Evolutionary conservation across 2,329 filamentous ascomycete genomes (phyloP), one percentile per base, ranked within the genome.

Genomic region (Xylaria digitata): DNA sequence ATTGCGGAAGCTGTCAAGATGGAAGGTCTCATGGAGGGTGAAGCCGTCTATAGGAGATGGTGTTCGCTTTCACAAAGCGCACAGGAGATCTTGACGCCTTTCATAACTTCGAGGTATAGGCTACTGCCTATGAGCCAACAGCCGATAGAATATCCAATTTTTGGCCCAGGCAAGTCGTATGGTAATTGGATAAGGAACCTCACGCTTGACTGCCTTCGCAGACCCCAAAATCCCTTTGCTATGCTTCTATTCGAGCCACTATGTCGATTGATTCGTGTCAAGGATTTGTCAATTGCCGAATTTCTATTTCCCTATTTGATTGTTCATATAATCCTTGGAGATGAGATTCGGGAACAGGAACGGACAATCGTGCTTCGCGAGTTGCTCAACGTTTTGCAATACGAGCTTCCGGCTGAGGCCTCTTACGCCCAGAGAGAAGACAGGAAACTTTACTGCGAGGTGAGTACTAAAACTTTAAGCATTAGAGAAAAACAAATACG

Each of bases 221-320:
- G 90, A 75, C 90, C 89, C 0, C 92, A 92, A 72, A 93, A 90
- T 40, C 82, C 86, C 9, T 93, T 93, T 78, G 89, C 92, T 1
- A 84, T 88, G 60, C 86, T 92, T 70, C 86, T 98, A 13, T 98
- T 97, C 74, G 88, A 90, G 48, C 90, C 95, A 21, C 84, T 97
- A 45, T 90, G 90, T 59, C 90, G 94, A 48, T 89, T 97, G 21
- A 92, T 98, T 67, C 89, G 90, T 65, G 91, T 93, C 37, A 93
- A 96, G 75, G 94, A 98, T 75, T 83, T 96, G 11, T 90, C 92
- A 0, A 94, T 97, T 37, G 89, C 94, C 0, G 92, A 92, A 49
- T 98, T 97, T 73, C 83, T 99, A 37, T 84, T 99, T 17, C 96
- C 96, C 0, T 98, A 96, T 76, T 85, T 94, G 17, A 90, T 92